Evolutionary conservation across 179 eudicot species (phyloP), one percentile per base, ranked within the genome.

Genomic region (Drosera spatulata): DNA sequence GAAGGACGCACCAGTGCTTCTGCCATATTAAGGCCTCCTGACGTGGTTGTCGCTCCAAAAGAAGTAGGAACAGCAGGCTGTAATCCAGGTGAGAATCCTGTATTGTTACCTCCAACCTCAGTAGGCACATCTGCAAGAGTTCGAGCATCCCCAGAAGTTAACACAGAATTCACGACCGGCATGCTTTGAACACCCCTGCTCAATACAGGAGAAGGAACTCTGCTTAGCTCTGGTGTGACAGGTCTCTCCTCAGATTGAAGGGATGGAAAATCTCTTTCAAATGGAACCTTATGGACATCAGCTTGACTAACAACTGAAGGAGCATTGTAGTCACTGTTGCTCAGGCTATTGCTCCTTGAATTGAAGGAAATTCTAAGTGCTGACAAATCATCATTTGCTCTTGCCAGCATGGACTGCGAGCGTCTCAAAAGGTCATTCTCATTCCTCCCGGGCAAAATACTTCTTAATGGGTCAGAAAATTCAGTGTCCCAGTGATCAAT

Each of bases 191-290:
- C 55, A 59, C 76, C 78, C 52, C 76, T 69, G 72, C 65, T 75
- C 73, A 81, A 63, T n/a, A 75, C 96, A 66, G 96, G 94, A 47
- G 96, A 91, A 14, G 86, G 67, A 6, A 83, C 81, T 72, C 94
- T 73, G 57, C 69, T 63, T 40, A 80, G 53, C 11, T 82, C 96
- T 33, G 82, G 69, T 49, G 77, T 71, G 50, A 56, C 55, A 60
- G 73, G 82, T 70, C 79, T 81, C 52, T 88, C 94, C 37, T 88
- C 96, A 40, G 71, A 64, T 59, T 88, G 81, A 60, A 91, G 82
- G 12, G 79, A 65, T 14, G 91, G 97, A 60, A 88, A 87, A 51
- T 83, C 91, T 59, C 72, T 75, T 66, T 88, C 88, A 75, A 91
- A 83, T 61, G 86, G 58, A 60, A 67, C 66, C 70, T 80, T 89